phyloP scores from a whole-genome alignment of 164 flowering plant genomes.

The Kingdonia uniflora region DNA sequence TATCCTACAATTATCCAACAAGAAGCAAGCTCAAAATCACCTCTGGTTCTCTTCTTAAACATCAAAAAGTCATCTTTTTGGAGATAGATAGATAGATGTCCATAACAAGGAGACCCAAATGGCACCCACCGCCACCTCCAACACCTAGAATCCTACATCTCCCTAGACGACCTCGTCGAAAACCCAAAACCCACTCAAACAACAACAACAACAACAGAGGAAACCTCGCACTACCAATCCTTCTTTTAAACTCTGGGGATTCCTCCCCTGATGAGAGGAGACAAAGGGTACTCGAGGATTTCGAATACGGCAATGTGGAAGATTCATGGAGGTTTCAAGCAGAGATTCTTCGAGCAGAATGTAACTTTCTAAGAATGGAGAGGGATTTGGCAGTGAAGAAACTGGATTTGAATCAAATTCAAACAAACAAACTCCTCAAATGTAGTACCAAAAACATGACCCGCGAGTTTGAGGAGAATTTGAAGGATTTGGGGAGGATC shows the following conservation, averaged over 20 bases:
- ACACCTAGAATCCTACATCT: constrained; percentile 56
- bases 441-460: too few relatives aligned
- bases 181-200: constrained; percentile 8
- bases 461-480: constrained; percentile 31
- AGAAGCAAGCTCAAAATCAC: too few relatives aligned
- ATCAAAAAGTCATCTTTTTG: too few relatives aligned
- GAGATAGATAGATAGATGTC: constrained; percentile 15
- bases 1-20: too few relatives aligned
- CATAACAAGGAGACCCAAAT: constrained; percentile 33
- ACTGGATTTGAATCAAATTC: constrained; percentile 38
- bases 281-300: constrained; percentile 8
- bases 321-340: constrained; percentile 71
- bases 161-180: constrained; percentile 41
- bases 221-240: constrained; percentile 43
- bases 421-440: constrained; percentile 31
- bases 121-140: constrained; percentile 63
- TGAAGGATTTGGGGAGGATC: constrained; percentile 36
- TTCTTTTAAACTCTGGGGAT: constrained; percentile 21
- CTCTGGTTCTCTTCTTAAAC: too few relatives aligned
- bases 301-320: constrained; percentile 9
- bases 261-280: constrained; percentile 33
- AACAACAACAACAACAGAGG: constrained; percentile 17
- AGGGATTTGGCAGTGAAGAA: constrained; percentile 62
- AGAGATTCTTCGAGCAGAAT: constrained; percentile 82
- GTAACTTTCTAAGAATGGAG: constrained; percentile 71